phyloP scores from a whole-genome alignment of 352 stramenopile genomes.

The Pythium vanterpoolii region DNA sequence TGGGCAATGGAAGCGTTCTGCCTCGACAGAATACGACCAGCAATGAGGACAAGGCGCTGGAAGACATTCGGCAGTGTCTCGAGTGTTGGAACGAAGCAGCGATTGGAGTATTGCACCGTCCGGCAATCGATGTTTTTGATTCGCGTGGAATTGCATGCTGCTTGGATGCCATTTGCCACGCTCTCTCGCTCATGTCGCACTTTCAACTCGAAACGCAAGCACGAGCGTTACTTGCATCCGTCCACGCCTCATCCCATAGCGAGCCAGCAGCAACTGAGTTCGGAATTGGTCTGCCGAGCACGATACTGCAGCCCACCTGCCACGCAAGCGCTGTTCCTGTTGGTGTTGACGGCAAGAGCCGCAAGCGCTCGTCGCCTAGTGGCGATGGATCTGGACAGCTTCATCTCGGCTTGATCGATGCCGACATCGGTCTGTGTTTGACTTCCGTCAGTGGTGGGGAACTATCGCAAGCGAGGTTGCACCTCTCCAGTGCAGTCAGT shows the following conservation, averaged over 20 bases:
- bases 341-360: not conserved
- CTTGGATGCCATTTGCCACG: constrained; percentile 51
- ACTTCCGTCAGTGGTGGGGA: not conserved
- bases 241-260: not conserved
- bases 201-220: constrained; percentile 35
- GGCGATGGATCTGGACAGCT: not conserved
- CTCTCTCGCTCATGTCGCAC: constrained; percentile 53
- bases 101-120: not conserved
- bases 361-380: not conserved
- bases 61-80: constrained; percentile 50
- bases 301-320: constrained; percentile 24
- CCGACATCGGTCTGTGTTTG: constrained; percentile 21
- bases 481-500: constrained; percentile 4
- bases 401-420: constrained; percentile 13
- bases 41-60: constrained; percentile 34
- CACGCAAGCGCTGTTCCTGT: not conserved
- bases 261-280: not conserved
- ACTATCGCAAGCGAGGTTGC: not conserved
- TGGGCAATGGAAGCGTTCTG: not conserved
- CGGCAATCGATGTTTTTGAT: constrained; percentile 36
- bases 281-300: constrained; percentile 18
- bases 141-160: constrained; percentile 21
- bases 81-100: constrained; percentile 22
- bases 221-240: not conserved
- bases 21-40: not conserved